phyloP scores from a whole-genome alignment of 2,329 filamentous ascomycete genomes.

The Monosporascus sp. region DNA sequence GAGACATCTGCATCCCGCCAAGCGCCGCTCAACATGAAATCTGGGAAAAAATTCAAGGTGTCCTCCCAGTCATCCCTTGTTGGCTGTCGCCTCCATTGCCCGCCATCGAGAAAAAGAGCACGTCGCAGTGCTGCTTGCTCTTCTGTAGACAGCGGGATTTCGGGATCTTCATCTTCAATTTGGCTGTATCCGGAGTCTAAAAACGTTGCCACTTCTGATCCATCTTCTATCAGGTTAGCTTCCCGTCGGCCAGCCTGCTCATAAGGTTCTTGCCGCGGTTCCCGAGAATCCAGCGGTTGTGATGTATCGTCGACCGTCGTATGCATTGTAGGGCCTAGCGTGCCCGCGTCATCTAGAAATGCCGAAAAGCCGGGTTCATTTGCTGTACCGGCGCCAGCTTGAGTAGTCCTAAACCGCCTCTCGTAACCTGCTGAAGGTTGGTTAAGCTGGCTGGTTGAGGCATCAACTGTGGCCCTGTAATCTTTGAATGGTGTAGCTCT shows the following conservation, averaged over 20 bases:
- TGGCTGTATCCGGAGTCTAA: slow-evolving; percentile 18
- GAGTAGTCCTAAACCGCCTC: slow-evolving; percentile 22
- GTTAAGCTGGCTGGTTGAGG: slow-evolving; percentile 8
- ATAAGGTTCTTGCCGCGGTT: neutral
- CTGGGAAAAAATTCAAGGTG: slow-evolving; percentile 46
- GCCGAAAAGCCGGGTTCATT: slow-evolving; percentile 32
- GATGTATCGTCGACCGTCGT: neutral
- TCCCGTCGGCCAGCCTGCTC: neutral
- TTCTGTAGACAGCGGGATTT: slow-evolving; percentile 9
- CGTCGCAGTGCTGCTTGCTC: slow-evolving; percentile 16
- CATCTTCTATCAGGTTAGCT: slow-evolving; percentile 13
- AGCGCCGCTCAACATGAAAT: slow-evolving; percentile 28
- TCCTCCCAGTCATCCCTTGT: slow-evolving; percentile 34
- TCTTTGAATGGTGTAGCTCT: neutral
- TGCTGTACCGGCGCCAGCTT: slow-evolving; percentile 20
- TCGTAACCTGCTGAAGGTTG: neutral
- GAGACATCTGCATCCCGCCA: slow-evolving; percentile 15
- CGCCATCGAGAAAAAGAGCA: slow-evolving; percentile 19
- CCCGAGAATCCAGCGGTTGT: neutral
- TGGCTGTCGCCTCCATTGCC: neutral
- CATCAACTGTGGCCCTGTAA: slow-evolving; percentile 10
- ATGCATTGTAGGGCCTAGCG: slow-evolving; percentile 7
- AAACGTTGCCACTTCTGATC: slow-evolving; percentile 22
- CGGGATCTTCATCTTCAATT: slow-evolving; percentile 12
- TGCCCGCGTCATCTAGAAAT: slow-evolving; percentile 28